Percentiles rank a stretch among this genome's conserved stretches.
Conservation (phyloP, 257 asterid species). For the Mitragyna speciosa region DNA sequence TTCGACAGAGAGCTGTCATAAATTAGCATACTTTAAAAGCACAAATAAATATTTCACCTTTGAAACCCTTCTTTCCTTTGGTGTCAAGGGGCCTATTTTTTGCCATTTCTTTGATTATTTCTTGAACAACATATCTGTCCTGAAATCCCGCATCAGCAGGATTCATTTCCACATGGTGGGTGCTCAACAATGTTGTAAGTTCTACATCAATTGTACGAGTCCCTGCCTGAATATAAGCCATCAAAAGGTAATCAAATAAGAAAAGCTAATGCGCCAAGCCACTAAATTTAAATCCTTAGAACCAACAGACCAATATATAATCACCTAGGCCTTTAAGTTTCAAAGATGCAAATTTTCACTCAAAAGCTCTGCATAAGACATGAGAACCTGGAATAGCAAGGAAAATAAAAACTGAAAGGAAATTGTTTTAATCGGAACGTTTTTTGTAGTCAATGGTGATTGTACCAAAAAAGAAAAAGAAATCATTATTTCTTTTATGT, state of each 20-base stretch:
- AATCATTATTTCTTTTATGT: neutral
- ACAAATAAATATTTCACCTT: conserved; percentile 48
- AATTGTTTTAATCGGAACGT: too few relatives aligned
- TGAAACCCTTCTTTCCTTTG: conserved; percentile 89
- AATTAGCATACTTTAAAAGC: neutral
- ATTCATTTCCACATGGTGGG: conserved; percentile 88
- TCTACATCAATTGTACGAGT: conserved; percentile 77
- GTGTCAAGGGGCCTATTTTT: conserved; percentile 88
- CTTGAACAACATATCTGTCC: conserved; percentile 95
- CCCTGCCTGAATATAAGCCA: conserved; percentile 67
- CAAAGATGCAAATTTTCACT: neutral
- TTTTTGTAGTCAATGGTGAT: neutral
- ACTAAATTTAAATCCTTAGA: neutral
- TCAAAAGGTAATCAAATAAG: conserved; percentile 17
- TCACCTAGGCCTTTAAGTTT: neutral
- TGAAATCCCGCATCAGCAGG: conserved; percentile 97
- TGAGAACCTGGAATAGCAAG: too few relatives aligned
- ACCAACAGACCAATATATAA: neutral
- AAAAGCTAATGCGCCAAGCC: conserved; percentile 4
- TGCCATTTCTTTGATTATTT: conserved; percentile 96
- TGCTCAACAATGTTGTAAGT: conserved; percentile 80
- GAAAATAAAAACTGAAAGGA: neutral
- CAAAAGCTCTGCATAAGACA: neutral
- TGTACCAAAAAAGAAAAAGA: too few relatives aligned
- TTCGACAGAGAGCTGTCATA: neutral